Conservation (phyloP, 345 rosid genomes). For the Acer campestre region DNA sequence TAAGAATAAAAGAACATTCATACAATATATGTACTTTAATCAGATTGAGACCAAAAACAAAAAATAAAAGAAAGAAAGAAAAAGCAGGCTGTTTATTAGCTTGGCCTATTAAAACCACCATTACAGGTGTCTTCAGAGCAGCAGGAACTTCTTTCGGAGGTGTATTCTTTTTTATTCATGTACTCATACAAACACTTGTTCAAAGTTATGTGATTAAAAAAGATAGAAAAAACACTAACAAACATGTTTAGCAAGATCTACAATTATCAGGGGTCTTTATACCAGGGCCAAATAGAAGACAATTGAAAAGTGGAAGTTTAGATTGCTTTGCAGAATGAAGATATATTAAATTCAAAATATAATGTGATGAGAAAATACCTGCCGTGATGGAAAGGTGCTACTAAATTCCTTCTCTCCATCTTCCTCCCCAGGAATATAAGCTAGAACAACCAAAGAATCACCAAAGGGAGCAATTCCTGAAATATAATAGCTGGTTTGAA, state of each 20-base stretch:
- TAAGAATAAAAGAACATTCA: not conserved
- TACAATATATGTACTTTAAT: not conserved
- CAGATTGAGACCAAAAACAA: too few relatives aligned
- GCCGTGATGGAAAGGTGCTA: slow-evolving; percentile 69
- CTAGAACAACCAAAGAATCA: slow-evolving; percentile 95
- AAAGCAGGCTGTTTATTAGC: not conserved
- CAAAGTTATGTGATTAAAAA: not conserved
- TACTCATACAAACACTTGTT: not conserved
- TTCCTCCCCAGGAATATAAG: slow-evolving; percentile 85
- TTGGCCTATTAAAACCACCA: not conserved
- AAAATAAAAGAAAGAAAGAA: not conserved
- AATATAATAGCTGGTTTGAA: slow-evolving; percentile 95
- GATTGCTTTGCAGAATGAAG: not conserved
- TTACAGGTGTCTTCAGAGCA: not conserved
- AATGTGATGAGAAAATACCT: slow-evolving; percentile 51
- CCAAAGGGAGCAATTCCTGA: slow-evolving; percentile 99
- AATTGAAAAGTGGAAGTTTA: not conserved
- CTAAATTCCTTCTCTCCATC: slow-evolving; percentile 80
- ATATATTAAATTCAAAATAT: slow-evolving; percentile 3
- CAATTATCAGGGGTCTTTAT: not conserved
- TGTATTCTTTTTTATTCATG: not conserved
- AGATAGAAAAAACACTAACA: not conserved
- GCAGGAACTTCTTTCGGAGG: not conserved
- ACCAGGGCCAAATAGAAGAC: not conserved
- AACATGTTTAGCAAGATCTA: not conserved